Conservation (phyloP, 805 yeast species). For the Starmerella vitae region DNA sequence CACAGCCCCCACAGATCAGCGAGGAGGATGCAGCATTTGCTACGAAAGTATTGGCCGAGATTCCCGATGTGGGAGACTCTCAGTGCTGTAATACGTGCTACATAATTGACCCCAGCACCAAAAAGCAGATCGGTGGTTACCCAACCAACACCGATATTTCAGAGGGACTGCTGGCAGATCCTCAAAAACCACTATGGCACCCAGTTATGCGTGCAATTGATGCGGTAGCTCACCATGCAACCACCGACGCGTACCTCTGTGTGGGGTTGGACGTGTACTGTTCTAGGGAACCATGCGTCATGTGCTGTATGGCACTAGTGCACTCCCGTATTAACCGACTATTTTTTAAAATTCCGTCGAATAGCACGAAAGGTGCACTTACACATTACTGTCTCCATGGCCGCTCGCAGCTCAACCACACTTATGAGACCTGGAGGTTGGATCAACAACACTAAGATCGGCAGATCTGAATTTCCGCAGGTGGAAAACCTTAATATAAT, state of each 20-base stretch:
- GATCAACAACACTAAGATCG: too few relatives aligned
- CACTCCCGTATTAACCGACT: conserved; percentile 73
- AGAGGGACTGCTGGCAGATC: conserved; percentile 26
- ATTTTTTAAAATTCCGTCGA: conserved; percentile 37
- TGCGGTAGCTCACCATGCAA: conserved; percentile 39
- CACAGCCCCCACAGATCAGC: conserved; percentile 34
- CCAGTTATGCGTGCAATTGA: conserved; percentile 62
- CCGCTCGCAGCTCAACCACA: conserved; percentile 68
- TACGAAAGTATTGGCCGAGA: conserved; percentile 20
- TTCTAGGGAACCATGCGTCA: conserved; percentile 90
- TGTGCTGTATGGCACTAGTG: conserved; percentile 92
- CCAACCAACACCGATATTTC: not conserved
- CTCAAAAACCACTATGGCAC: conserved; percentile 47
- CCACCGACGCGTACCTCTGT: conserved; percentile 45
- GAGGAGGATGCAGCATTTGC: conserved; percentile 33
- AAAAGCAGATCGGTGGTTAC: conserved; percentile 30
- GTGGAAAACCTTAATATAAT: too few relatives aligned
- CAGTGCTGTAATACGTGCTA: conserved; percentile 34
- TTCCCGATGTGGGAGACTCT: conserved; percentile 28
- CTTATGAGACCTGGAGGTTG: conserved; percentile 69
- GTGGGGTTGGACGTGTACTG: conserved; percentile 65
- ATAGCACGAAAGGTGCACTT: conserved; percentile 44
- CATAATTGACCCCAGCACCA: conserved; percentile 45
- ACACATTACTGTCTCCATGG: conserved; percentile 58
- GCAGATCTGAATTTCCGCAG: too few relatives aligned